Evolutionary conservation across 805 yeast genomes (phyloP), one percentile per base, ranked within the genome.

Genomic region (Limtongia smithiae): DNA sequence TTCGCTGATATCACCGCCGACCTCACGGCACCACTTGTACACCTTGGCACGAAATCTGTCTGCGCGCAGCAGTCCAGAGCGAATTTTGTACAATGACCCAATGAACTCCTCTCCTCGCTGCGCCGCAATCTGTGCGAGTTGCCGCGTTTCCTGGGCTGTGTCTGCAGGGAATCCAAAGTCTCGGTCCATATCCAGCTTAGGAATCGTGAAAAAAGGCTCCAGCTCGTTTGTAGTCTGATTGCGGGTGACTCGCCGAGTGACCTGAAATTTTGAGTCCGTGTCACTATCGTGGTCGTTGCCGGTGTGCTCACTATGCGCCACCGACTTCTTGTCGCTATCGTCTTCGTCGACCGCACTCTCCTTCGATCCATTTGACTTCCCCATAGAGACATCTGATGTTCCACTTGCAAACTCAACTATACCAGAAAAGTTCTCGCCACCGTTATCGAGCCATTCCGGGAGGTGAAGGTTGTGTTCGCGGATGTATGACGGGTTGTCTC

Each of bases 71-170:
- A 91, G 70, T 0, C 89, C 94, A 60, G 76, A 76, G 58, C 97
- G 75, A 32, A 93, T 75, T 31, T 74, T 78, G n/a, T 79, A 72
- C 61, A 93, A 70, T 53, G 89, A 85, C 60, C 91, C 76, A 44
- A 89, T 82, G 64, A 83, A 91, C 66, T 93, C 97, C 62, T 87
- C 89, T 50, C 82, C 79, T 54, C 91, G 80, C 66, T 90, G 95
- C 38, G 88, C 71, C 0, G 84, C 83, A 38, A 83, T 88, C 71
- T 77, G 96, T 44, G 79, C 81, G 65, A 81, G 74, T 60, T 84
- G 90, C 54, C 91, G 71, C 1, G 85, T 73, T 41, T 81, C 84
- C 57, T 82, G 85, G 3, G 87, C 84, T 30, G 74, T 76, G 34
- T 78, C 83, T 0, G 72, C 68, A 2, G 70, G 63, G n/a, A 76